Base-by-base conservation (phyloP, 306 rosid genomes). In the Ochetophila trinervis region DNA sequence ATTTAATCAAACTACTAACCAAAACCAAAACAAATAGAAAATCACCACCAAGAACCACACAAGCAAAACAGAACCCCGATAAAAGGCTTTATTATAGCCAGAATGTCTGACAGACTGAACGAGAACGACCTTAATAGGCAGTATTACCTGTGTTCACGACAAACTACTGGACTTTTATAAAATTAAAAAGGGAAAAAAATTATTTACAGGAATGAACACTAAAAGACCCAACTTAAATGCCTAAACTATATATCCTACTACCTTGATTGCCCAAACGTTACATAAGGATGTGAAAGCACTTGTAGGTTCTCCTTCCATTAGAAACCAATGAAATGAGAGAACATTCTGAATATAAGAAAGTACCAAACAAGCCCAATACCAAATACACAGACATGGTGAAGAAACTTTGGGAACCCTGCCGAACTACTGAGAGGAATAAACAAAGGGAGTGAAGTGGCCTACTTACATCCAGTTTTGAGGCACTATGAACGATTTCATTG, bases 381-480 rank as follows among this genome's bases (percentile, higher is more conserved):
- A 55, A 69, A 78, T 70, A 82, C 77, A 62, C 65, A 54, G 50
- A 77, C 77, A 63, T 53, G 68, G 78, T 20, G 54, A 75, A 60
- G 55, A 65, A 70, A 40, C 45, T 40, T 27, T 27, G 32, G 32
- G 4, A 27, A 27, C 59, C 63, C 61, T 36, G 71, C 84, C 69
- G 77, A 16, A 79, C 73, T 60, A 62, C 57, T 6, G 65, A 75
- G 57, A 86, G 65, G 20, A 70, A 62, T 67, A 53, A 75, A 76
- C 60, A 67, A 75, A 30, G 11, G 36, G 45, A 17, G 24, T 63
- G 50, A 42, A 42, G 47, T n/a, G 56, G 70, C 63, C 60, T 24
- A 7, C 70, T 86, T 74, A 88, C 79, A 88, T 80, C 88, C 91
- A 88, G 60, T 73, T 78, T 65, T 57, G 82, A 60, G 87, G 85